A percentile compares a stretch with the other conserved stretches of the same genome.
Evolutionary conservation across 106 monocot species (phyloP).

Genomic region (Chionographis japonica): DNA sequence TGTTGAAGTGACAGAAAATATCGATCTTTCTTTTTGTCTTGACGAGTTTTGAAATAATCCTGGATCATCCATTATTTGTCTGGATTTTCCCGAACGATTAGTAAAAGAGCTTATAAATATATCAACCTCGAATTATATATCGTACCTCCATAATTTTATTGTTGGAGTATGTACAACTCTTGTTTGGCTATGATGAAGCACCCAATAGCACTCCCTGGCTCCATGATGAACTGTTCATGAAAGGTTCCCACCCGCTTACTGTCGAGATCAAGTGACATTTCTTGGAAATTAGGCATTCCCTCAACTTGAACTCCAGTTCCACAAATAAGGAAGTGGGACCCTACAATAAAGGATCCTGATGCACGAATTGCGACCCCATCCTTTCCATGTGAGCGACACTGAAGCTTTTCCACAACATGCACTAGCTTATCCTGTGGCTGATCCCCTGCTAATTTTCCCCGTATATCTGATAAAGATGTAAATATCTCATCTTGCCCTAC

Average conservation of each 20-base stretch:
- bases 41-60: too few species aligned
- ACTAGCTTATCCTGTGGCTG: conserved; percentile 70
- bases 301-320: conserved; percentile 79
- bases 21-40: too few species aligned
- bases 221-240: conserved; percentile 76
- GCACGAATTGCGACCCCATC: conserved; percentile 67
- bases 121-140: too few species aligned
- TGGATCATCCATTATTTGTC: too few species aligned
- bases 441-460: conserved; percentile 62
- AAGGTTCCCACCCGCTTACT: conserved; percentile 59
- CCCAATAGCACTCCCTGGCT: conserved; percentile 53
- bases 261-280: conserved; percentile 50
- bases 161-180: conserved; percentile 61
- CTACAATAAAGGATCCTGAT: conserved; percentile 78
- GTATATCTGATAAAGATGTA: conserved; percentile 48
- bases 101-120: too few species aligned
- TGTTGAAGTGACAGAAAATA: too few species aligned
- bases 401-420: conserved; percentile 92
- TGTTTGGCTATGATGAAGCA: conserved; percentile 61
- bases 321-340: conserved; percentile 76
- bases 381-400: conserved; percentile 54
- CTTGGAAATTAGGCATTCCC: conserved; percentile 71
- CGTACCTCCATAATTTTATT: background rate
- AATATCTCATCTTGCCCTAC: conserved; percentile 62
- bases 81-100: too few species aligned